Base-by-base conservation (phyloP, 2,329 filamentous ascomycete genomes). In the Monilinia polystroma region DNA sequence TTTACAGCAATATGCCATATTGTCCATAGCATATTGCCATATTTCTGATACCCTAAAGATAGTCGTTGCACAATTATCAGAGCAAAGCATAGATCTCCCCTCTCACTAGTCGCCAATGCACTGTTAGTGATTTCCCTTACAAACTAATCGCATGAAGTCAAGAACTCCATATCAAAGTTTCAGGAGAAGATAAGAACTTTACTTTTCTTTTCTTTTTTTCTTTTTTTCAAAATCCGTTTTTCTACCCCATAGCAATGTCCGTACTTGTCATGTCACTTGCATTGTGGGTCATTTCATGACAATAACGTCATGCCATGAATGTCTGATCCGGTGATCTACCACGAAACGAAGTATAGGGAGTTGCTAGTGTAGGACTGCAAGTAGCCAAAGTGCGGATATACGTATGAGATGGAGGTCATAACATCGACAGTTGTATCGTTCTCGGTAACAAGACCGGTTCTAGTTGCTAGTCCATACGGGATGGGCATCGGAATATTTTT, bases 331-430 rank as follows among this genome's bases (percentile, higher is more conserved):
- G 47, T 47, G 56, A 59, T 59, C 26, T 49, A 32, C 57, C 43
- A 59, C 43, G 57, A 49, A 59, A 59, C 43, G 49, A 35, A 59
- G 20, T 26, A 29, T 59, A 29, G 32, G 23, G 43, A 47, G 23
- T 49, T 32, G 12, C 12, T 35, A 23, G n/a, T 45, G 43, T 2
- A 6, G 18, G 41, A 35, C 32, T 43, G 41, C 12, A 4, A 43
- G 41, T 43, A 35, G 41, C 41, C 2, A 32, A n/a, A 49, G 26
- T 59, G 57, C 43, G 57, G 43, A 35, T n/a, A 35, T 23, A 49
- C 29, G 57, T 47, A 35, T 49, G 43, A 59, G n/a, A 20, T 20
- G 20, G 18, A 23, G 29, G 35, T 35, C 41, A 59, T 16, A 35
- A 20, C 56, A 16, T 59, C 56, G 26, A 10, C 29, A 59, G 29